These are phyloP conservation scores for Colletotrichum tofieldiae DNA, from an alignment of 2,329 filamentous ascomycete species.

Conservation along the genomic window DNA sequence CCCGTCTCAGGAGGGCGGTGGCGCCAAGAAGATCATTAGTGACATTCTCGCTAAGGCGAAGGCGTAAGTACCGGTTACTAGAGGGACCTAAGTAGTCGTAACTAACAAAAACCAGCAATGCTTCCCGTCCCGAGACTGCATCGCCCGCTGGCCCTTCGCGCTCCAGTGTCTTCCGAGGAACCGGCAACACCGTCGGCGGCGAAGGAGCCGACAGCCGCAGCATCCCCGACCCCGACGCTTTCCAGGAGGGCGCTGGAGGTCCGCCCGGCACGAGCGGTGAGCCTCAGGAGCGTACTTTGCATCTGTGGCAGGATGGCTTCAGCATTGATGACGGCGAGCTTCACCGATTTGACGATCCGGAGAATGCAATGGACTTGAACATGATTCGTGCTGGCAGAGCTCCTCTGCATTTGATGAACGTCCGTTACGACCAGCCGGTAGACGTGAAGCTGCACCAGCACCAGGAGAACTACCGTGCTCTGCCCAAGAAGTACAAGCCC, in stretches of 20 bases:
- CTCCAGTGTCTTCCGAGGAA: constrained; percentile 74
- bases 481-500: constrained; percentile 83
- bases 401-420: constrained; percentile 84
- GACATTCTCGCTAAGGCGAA: constrained; percentile 77
- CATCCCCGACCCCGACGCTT: constrained; percentile 73
- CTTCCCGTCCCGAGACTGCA: constrained; percentile 68
- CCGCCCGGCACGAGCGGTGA: constrained; percentile 56
- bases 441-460: constrained; percentile 86
- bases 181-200: constrained; percentile 83
- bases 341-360: constrained; percentile 84
- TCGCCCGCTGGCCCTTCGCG: constrained; percentile 67
- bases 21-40: constrained; percentile 71
- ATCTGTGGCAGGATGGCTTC: constrained; percentile 88
- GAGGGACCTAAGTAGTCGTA: fast-evolving
- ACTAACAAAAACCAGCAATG: constrained; percentile 64
- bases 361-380: constrained; percentile 78
- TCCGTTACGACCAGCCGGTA: constrained; percentile 81
- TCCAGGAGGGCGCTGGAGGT: constrained; percentile 49
- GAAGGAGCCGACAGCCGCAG: constrained; percentile 80
- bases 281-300: constrained; percentile 78
- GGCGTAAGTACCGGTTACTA: constrained; percentile 61
- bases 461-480: constrained; percentile 79
- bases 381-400: constrained; percentile 85
- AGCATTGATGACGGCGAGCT: constrained; percentile 87
- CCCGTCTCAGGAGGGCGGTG: constrained; percentile 61